phyloP scores from a whole-genome alignment of 2,329 filamentous ascomycete species.

The Mollisia scopiformis region DNA sequence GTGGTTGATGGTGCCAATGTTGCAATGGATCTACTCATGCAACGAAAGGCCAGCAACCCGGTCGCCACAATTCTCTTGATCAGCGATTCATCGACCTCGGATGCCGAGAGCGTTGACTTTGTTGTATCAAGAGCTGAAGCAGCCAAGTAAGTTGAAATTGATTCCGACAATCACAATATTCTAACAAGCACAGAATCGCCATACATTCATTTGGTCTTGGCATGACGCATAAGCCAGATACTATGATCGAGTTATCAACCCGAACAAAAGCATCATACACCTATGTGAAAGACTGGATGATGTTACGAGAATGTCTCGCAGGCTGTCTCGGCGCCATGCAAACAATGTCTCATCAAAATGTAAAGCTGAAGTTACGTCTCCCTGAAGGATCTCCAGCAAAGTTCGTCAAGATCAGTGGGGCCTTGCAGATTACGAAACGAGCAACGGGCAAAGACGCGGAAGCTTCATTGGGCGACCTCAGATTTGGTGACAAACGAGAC shows the following conservation, averaged over 20 bases:
- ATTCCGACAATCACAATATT: slow-evolving; percentile 24
- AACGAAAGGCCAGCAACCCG: slow-evolving; percentile 93
- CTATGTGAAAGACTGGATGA: slow-evolving; percentile 99
- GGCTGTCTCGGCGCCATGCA: slow-evolving; percentile 92
- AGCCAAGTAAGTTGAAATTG: slow-evolving; percentile 71
- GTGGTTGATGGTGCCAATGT: slow-evolving; percentile 97
- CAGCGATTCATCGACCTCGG: slow-evolving; percentile 94
- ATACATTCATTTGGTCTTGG: slow-evolving; percentile 97
- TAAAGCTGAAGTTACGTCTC: slow-evolving; percentile 89
- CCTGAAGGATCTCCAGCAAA: slow-evolving; percentile 97
- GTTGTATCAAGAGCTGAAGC: slow-evolving; percentile 96
- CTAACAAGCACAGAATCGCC: slow-evolving; percentile 63
- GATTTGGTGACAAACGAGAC: slow-evolving; percentile 93
- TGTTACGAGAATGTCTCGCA: slow-evolving; percentile 94
- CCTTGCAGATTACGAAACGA: slow-evolving; percentile 93
- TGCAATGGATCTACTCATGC: slow-evolving; percentile 98
- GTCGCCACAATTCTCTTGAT: slow-evolving; percentile 95
- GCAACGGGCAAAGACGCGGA: slow-evolving; percentile 94
- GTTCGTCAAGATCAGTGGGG: slow-evolving; percentile 98
- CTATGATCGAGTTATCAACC: slow-evolving; percentile 96
- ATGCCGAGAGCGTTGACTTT: slow-evolving; percentile 95
- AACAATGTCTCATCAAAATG: slow-evolving; percentile 96
- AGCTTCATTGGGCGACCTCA: slow-evolving; percentile 85
- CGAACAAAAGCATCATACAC: slow-evolving; percentile 96
- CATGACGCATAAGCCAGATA: slow-evolving; percentile 96